These are phyloP conservation scores for Linnemannia schmuckeri DNA, from an alignment of 192 early-diverging fungal genomes.

Conservation along the genomic window DNA sequence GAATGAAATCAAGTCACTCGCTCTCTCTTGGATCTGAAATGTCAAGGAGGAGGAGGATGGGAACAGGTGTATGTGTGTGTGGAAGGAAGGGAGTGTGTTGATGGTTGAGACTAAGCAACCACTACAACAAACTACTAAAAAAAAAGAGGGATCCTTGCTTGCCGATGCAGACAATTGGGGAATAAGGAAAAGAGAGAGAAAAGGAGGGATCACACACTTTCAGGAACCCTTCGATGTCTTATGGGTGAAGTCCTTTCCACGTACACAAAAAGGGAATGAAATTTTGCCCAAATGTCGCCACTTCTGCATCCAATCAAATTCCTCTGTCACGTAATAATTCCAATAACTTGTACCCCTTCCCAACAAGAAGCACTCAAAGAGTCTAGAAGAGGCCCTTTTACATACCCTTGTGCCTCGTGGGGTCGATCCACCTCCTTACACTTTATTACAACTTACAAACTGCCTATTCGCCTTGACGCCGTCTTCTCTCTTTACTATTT, in stretches of 20 bases:
- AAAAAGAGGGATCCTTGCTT: constrained; percentile 1
- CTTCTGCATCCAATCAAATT: background rate
- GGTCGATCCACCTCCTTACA: background rate
- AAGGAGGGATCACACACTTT: background rate
- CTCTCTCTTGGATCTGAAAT: constrained; percentile 12
- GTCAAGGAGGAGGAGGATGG: constrained; percentile 18
- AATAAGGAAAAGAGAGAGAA: background rate
- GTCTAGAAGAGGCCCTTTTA: background rate
- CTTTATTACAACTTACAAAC: background rate
- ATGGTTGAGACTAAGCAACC: constrained; percentile 4
- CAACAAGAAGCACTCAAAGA: background rate
- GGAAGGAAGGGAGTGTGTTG: background rate
- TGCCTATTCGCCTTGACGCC: constrained; percentile 4
- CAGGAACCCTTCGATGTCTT: background rate
- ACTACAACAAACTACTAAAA: background rate
- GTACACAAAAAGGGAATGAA: background rate
- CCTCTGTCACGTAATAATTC: constrained; percentile 6
- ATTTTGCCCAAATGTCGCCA: constrained; percentile 6
- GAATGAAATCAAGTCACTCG: background rate
- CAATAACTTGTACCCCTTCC: background rate
- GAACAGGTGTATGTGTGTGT: background rate
- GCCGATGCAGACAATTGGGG: constrained; percentile 3
- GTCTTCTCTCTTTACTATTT: background rate
- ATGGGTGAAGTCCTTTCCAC: background rate
- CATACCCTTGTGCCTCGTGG: background rate